Evolutionary conservation across 495 filamentous ascomycete genomes (phyloP), one percentile per base, ranked within the genome.

Genomic region (Penicillium silybi): DNA sequence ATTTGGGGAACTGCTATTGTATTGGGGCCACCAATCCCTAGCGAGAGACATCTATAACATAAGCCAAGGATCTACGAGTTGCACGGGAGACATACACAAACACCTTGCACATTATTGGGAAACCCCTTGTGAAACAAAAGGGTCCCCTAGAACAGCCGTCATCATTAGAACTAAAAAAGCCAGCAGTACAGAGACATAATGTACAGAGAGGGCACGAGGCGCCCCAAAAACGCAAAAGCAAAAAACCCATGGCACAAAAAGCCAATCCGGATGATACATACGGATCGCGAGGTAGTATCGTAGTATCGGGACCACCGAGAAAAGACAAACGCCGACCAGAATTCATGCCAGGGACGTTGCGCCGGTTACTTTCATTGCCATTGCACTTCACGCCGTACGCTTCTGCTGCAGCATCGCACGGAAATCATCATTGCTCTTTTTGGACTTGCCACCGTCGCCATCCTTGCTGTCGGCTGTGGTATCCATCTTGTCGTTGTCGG

Each of bases 351-450:
- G 18, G 46, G 51, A 52, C 42, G 29, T 53, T 65, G 62, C 65
- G 62, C 59, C 63, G 54, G 35, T 54, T 51, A 47, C 27, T 37
- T 35, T 56, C 52, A 54, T 56, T 57, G 52, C 53, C 52, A 40
- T 63, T 61, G 46, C 41, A 47, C 51, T 61, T 69, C 51, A 73
- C 53, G 67, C 62, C 57, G 47, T 45, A 41, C 56, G 64, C 56
- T 61, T 69, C 53, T 61, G 56, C 61, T 69, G 65, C 59, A 92
- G 84, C 84, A 96, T 81, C 34, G 80, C 82, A 61, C 85, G 88
- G 70, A 96, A 96, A 72, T 95, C 90, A 44, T 85, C 86, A 73
- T 97, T 96, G 64, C 80, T 91, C 79, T 91, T 92, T 49, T 67
- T 76, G 45, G 62, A 66, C 48, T 61, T 44, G 41, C 63, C 51